phyloP scores from a whole-genome alignment of 352 stramenopile species.

The Globisporangium emineosum region DNA sequence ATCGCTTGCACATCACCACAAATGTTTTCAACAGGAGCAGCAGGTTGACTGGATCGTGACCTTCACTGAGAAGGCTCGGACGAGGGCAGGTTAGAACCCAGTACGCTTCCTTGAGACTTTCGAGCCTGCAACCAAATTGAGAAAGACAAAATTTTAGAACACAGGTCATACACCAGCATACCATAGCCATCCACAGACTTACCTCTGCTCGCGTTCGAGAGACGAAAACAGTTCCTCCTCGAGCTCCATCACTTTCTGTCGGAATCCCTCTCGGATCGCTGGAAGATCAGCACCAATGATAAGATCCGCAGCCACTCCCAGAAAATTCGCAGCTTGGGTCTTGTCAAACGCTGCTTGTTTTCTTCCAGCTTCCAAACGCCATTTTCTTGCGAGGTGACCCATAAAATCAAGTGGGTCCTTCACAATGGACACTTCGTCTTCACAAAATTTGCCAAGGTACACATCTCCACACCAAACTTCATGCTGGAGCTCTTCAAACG shows the following conservation, averaged over 20 bases:
- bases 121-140: conserved; percentile 24
- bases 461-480: conserved; percentile 94
- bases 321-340: conserved; percentile 39
- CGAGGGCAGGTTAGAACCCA: conserved; percentile 64
- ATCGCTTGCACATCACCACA: conserved; percentile 65
- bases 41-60: conserved; percentile 73
- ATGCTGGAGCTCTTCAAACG: conserved; percentile 85
- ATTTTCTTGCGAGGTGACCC: conserved; percentile 64
- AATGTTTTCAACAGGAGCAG: conserved; percentile 63
- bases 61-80: conserved; percentile 55
- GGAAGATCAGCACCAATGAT: conserved; percentile 18
- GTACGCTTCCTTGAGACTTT: conserved; percentile 58
- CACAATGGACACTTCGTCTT: conserved; percentile 79
- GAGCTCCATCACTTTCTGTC: conserved; percentile 42
- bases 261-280: conserved; percentile 55
- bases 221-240: conserved; percentile 23
- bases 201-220: conserved; percentile 43
- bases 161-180: not conserved
- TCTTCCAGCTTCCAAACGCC: conserved; percentile 68
- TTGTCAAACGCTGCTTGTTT: conserved; percentile 23
- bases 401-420: conserved; percentile 88
- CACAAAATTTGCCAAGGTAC: conserved; percentile 92
- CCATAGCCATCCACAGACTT: not conserved
- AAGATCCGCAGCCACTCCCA: conserved; percentile 26
- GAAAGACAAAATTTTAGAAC: not conserved